Evolutionary conservation across 441 rosid species (phyloP).

Genomic region (Breynia disticha): DNA sequence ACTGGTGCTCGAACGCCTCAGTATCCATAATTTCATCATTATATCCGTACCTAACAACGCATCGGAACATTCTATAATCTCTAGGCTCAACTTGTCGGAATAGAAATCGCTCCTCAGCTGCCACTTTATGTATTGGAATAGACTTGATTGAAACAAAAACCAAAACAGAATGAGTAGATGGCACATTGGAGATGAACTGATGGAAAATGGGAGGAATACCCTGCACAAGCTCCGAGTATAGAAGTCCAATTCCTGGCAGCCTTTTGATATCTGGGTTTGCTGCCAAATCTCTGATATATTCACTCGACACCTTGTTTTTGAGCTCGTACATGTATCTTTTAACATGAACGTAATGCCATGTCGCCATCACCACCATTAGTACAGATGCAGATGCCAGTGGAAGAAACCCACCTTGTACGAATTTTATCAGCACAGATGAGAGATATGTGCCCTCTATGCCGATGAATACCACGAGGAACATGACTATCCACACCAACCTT

Average conservation of each 20-base stretch:
- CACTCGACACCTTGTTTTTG: conserved; percentile 52
- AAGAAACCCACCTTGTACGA: conserved; percentile 51
- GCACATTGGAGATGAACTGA: conserved; percentile 47
- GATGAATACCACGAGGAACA: conserved; percentile 33
- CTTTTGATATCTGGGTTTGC: conserved; percentile 30
- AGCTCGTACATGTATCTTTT: conserved; percentile 50
- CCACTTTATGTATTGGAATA: conserved; percentile 47
- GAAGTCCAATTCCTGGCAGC: conserved; percentile 51
- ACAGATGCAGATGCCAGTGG: conserved; percentile 39
- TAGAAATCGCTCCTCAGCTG: conserved; percentile 48
- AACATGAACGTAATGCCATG: conserved; percentile 60
- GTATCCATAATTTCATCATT: conserved; percentile 40
- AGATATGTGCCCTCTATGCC: conserved; percentile 34
- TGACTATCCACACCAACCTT: conserved; percentile 28
- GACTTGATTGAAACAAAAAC: conserved; percentile 63
- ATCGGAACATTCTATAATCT: conserved; percentile 48
- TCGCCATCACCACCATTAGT: conserved; percentile 49
- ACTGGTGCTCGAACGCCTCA: conserved; percentile 47
- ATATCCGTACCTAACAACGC: conserved; percentile 70
- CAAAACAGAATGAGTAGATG: conserved; percentile 52
- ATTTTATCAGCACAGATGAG: conserved; percentile 54
- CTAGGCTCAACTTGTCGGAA: conserved; percentile 57
- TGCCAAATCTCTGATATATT: conserved; percentile 33
- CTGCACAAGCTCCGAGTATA: conserved; percentile 69
- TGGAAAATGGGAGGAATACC: conserved; percentile 67